phyloP scores from a whole-genome alignment of 768 basidiomycete species.

The Coprinopsis strossmayeri region DNA sequence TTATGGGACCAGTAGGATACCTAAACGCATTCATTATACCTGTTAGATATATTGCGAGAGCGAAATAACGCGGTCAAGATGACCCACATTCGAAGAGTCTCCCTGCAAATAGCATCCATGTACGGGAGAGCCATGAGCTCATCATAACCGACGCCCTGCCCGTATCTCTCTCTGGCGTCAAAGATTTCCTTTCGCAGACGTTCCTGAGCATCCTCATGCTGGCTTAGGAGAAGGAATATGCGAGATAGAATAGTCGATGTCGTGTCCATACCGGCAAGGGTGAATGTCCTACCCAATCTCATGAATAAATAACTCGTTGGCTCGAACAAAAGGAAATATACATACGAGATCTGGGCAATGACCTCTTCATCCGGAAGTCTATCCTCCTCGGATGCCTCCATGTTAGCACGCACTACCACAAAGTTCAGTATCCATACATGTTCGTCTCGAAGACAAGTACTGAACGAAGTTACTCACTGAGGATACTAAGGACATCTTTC shows the following conservation, averaged over 20 bases:
- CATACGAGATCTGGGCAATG: conserved; percentile 20
- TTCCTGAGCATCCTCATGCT: conserved; percentile 23
- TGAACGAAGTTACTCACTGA: conserved; percentile 33
- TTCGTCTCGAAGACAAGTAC: no score
- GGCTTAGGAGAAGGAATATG: conserved; percentile 28
- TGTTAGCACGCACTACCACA: conserved; percentile 27
- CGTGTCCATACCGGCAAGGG: conserved; percentile 38
- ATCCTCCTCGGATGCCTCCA: conserved; percentile 23
- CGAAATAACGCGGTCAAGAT: not conserved
- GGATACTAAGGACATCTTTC: conserved; percentile 41
- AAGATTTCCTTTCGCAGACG: conserved; percentile 34
- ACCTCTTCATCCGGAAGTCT: conserved; percentile 27
- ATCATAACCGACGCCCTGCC: conserved; percentile 29
- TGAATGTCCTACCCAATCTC: conserved; percentile 21
- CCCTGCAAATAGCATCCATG: conserved; percentile 32
- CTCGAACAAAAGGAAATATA: no score
- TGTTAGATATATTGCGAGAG: no score
- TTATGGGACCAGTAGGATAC: conserved; percentile 17
- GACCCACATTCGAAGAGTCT: conserved; percentile 32
- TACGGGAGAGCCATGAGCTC: conserved; percentile 28
- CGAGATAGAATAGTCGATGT: conserved; percentile 34
- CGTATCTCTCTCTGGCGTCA: no score
- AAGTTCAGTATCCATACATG: no score
- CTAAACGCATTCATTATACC: no score
- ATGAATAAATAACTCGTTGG: no score